A percentile compares a stretch with the other conserved stretches of the same genome.
phyloP scores from a whole-genome alignment of 352 stramenopile genomes.

The Lagenidium sp. region DNA sequence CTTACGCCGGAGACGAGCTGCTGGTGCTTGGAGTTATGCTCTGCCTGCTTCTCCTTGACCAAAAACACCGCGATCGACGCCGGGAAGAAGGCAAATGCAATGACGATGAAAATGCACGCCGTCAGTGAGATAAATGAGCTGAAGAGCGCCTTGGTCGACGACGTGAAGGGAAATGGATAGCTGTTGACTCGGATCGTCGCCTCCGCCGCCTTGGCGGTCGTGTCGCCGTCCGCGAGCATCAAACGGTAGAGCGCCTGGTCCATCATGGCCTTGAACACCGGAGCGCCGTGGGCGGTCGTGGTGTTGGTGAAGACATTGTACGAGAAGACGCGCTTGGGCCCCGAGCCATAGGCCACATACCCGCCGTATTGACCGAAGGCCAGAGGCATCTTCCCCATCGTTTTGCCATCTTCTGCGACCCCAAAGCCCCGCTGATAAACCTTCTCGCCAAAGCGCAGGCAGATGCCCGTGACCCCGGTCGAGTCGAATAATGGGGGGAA shows the following conservation, averaged over 20 bases:
- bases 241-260: constrained; percentile 37
- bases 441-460: constrained; percentile 21
- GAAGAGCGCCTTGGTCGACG: constrained; percentile 24
- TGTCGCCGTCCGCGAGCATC: constrained; percentile 13
- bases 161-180: constrained; percentile 39
- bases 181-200: constrained; percentile 31
- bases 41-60: constrained; percentile 82
- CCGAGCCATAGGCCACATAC: constrained; percentile 21
- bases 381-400: background rate
- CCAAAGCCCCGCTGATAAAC: constrained; percentile 27
- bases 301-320: constrained; percentile 50
- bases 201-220: constrained; percentile 2
- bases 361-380: constrained; percentile 25
- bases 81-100: constrained; percentile 87
- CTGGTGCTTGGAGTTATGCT: constrained; percentile 88
- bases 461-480: constrained; percentile 17
- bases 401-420: too few relatives aligned
- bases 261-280: constrained; percentile 42
- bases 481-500: constrained; percentile 15
- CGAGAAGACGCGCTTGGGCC: constrained; percentile 18
- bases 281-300: constrained; percentile 22
- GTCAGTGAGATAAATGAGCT: constrained; percentile 36
- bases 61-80: constrained; percentile 89
- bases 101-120: constrained; percentile 59
- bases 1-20: constrained; percentile 87